Conservation (phyloP, 495 filamentous ascomycete genomes). For the Cryomyces minteri region DNA sequence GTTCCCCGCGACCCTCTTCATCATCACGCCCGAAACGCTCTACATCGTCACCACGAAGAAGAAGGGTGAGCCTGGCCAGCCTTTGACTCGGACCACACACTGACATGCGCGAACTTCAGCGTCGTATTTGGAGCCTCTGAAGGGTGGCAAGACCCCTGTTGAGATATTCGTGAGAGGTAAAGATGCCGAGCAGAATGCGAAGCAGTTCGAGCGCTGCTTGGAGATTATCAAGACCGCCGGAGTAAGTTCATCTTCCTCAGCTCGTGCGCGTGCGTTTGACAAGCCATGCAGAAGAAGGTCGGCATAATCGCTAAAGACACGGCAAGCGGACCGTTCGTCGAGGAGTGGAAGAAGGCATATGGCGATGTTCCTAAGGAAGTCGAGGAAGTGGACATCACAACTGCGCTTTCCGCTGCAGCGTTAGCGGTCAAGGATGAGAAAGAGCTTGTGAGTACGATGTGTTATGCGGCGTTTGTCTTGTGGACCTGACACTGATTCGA, state of each 20-base stretch:
- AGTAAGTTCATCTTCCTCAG: constrained; percentile 28
- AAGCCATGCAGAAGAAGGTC: constrained; percentile 53
- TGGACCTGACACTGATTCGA: neutral
- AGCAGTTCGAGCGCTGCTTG: constrained; percentile 62
- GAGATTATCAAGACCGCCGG: constrained; percentile 77
- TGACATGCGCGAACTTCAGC: constrained; percentile 29
- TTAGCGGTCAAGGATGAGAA: constrained; percentile 94
- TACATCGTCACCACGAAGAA: constrained; percentile 91
- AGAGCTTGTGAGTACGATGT: constrained; percentile 37
- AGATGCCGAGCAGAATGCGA: constrained; percentile 72
- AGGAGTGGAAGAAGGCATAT: constrained; percentile 83
- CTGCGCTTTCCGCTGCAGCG: constrained; percentile 61
- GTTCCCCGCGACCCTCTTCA: constrained; percentile 85
- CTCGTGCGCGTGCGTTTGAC: neutral
- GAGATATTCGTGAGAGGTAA: constrained; percentile 83
- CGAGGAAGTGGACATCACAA: constrained; percentile 74
- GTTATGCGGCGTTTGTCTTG: neutral
- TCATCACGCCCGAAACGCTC: constrained; percentile 72
- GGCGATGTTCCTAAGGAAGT: constrained; percentile 58
- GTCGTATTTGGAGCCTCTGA: constrained; percentile 81
- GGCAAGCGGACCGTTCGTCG: constrained; percentile 74
- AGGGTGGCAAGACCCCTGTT: constrained; percentile 74
- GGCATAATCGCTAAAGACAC: constrained; percentile 70
- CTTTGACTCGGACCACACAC: neutral
- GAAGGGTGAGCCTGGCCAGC: constrained; percentile 45